Evolutionary conservation across 73 alveolate genomes (phyloP).

Genomic region (Durusdinium trenchii): DNA sequence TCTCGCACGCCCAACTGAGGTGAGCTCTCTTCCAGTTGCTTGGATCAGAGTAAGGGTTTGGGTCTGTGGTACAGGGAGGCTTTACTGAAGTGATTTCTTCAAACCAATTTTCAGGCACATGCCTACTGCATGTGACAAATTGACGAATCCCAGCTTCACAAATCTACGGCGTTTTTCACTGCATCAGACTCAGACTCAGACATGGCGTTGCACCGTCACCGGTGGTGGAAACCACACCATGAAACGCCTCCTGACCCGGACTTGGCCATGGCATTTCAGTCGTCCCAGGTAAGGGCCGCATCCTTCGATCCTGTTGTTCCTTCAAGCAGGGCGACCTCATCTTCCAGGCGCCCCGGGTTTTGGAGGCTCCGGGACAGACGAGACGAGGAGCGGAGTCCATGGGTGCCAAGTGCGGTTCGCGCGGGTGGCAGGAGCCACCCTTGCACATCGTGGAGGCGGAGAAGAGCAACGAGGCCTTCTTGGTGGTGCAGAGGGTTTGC

Average conservation of each 20-base stretch:
- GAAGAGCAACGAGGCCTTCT: slow-evolving; percentile 3
- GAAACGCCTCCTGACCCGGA: not conserved
- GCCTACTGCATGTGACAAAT: too few species aligned
- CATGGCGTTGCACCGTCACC: too few species aligned
- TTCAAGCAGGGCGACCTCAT: slow-evolving; percentile 68
- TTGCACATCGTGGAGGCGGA: slow-evolving; percentile 67
- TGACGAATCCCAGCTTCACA: too few species aligned
- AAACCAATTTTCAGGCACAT: too few species aligned
- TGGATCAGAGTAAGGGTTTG: not conserved
- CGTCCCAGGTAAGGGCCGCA: slow-evolving; percentile 88
- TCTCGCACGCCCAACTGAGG: not conserved
- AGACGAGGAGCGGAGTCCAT: not conserved
- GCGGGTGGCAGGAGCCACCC: slow-evolving; percentile 41
- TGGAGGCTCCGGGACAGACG: not conserved
- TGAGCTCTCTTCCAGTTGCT: slow-evolving; percentile 35
- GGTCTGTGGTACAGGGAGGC: not conserved
- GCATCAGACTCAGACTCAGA: too few species aligned
- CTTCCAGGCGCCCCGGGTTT: slow-evolving; percentile 35
- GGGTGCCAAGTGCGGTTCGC: not conserved
- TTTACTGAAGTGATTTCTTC: not conserved
- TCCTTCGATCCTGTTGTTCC: slow-evolving; percentile 11
- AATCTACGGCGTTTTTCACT: too few species aligned
- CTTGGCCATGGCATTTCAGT: too few species aligned
- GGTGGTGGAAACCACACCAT: too few species aligned
- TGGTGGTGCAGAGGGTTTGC: not conserved